Base-by-base conservation (phyloP, 768 basidiomycete species). In the Termitomyces sp. region DNA sequence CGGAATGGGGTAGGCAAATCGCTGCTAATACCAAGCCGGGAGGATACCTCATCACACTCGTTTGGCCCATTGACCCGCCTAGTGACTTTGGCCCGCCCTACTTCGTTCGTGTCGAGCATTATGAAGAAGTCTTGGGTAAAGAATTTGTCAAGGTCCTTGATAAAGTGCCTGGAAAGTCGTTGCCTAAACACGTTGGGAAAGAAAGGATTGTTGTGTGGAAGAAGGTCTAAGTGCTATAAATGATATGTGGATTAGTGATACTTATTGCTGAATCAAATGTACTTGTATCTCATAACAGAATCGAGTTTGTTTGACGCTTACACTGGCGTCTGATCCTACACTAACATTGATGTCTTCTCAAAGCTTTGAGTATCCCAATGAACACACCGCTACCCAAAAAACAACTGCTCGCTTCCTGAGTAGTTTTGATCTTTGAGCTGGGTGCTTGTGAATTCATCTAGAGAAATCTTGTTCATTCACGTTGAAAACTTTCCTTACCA, bases 1-100 rank as follows among this genome's bases (percentile, higher is more conserved):
- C 59, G 2, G 75, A 75, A 17, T 88, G 86, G 87, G 88, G 78
- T 0, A 59, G 62, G 14, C 74, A 84, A 60, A 84, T 89, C 68
- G 68, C 71, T 1, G 68, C 72, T 15, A 65, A 90, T 15, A 66
- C 85, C 50, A 83, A 81, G 53, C 75, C 80, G 1, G 87, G 84
- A 0, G 87, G 85, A 15, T 77, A 78, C 56, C 76, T 89, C 22
- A 77, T 89, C 58, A 77, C 81, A 0, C 67, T 86, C 11, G 69
- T 82, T 6, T 89, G 65, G 58, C 88, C 88, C 0, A 75, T 85
- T 46, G 72, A 78, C 4, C 67, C 70, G 1, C 64, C 66, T 19
- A 64, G 62, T 0, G 75, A 77, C 2, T 62, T 62, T 0, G 87
- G 88, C 0, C 88, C 87, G 1, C 87, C 88, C 0, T 87, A 74